phyloP scores from a whole-genome alignment of 2,329 filamentous ascomycete genomes.

The Colletotrichum cereale region DNA sequence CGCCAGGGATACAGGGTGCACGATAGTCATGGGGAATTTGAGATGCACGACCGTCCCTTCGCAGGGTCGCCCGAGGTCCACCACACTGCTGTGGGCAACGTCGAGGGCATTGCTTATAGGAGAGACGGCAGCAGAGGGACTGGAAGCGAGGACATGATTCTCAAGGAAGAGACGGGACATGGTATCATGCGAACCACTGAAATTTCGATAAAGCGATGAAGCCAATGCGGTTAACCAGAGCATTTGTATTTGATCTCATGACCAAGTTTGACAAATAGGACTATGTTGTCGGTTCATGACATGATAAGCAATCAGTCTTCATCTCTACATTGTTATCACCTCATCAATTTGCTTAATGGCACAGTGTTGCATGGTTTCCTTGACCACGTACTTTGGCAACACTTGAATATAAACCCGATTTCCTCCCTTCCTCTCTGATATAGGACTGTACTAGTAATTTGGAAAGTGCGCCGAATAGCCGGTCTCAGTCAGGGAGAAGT shows the following conservation, averaged over 20 bases:
- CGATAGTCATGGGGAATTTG: slow-evolving; percentile 7
- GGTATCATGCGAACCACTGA: slow-evolving; percentile 23
- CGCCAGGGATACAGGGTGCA: slow-evolving; percentile 26
- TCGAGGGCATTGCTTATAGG: not conserved
- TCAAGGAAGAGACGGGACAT: slow-evolving; percentile 8
- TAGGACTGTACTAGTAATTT: no score
- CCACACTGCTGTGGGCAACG: not conserved
- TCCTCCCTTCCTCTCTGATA: no score
- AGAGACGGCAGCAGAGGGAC: not conserved
- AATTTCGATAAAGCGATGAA: slow-evolving; percentile 20
- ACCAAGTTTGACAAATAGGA: no score
- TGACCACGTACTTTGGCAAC: no score
- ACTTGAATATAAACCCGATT: no score
- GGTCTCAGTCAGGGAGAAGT: no score
- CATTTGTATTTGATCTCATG: not conserved
- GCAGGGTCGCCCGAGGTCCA: slow-evolving; percentile 10
- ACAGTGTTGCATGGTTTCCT: no score
- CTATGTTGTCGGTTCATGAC: not conserved
- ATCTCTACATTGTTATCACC: no score
- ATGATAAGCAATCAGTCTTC: not conserved
- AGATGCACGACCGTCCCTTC: slow-evolving; percentile 21
- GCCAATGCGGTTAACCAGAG: not conserved
- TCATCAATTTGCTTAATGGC: no score
- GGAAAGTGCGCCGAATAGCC: no score
- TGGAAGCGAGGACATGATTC: slow-evolving; percentile 26